Percentiles rank a stretch among this genome's conserved stretches.
phyloP scores from a whole-genome alignment of 2,329 filamentous ascomycete species.

The Ophiostoma australiae region DNA sequence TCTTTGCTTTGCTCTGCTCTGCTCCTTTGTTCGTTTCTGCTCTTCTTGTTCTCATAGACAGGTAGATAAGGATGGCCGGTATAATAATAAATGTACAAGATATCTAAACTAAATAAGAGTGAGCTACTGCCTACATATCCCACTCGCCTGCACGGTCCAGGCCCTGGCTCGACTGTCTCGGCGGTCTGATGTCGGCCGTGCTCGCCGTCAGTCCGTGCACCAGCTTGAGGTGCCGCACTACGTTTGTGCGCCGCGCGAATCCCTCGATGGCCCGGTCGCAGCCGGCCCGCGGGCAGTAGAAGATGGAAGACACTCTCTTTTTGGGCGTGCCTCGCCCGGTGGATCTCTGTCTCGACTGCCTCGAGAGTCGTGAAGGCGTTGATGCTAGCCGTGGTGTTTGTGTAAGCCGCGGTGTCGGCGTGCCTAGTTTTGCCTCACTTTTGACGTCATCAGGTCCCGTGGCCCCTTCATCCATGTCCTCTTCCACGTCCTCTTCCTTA shows the following conservation, averaged over 20 bases:
- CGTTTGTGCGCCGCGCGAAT: constrained; percentile 37
- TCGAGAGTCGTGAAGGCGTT: not conserved
- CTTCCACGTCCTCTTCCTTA: not conserved
- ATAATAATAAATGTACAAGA: constrained; percentile 6
- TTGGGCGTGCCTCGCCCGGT: not conserved
- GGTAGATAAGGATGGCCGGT: constrained; percentile 12
- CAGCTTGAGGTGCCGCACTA: constrained; percentile 42
- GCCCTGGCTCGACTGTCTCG: not conserved
- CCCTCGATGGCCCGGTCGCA: constrained; percentile 37
- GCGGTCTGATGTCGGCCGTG: not conserved
- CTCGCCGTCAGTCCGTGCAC: constrained; percentile 35
- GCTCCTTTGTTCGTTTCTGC: not conserved
- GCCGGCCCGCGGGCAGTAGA: constrained; percentile 31
- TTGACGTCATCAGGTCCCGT: not conserved
- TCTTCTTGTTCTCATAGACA: constrained; percentile 10
- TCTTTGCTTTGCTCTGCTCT: not conserved
- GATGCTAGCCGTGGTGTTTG: not conserved
- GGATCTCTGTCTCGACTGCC: not conserved
- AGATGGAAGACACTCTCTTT: not conserved
- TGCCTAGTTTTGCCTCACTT: too few relatives aligned
- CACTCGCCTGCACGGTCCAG: not conserved
- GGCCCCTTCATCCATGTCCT: not conserved
- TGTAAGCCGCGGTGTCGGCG: not conserved
- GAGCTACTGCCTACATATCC: not conserved
- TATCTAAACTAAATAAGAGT: not conserved